Evolutionary conservation across 352 stramenopile genomes (phyloP).

Genomic region (Phytophthora citricola): DNA sequence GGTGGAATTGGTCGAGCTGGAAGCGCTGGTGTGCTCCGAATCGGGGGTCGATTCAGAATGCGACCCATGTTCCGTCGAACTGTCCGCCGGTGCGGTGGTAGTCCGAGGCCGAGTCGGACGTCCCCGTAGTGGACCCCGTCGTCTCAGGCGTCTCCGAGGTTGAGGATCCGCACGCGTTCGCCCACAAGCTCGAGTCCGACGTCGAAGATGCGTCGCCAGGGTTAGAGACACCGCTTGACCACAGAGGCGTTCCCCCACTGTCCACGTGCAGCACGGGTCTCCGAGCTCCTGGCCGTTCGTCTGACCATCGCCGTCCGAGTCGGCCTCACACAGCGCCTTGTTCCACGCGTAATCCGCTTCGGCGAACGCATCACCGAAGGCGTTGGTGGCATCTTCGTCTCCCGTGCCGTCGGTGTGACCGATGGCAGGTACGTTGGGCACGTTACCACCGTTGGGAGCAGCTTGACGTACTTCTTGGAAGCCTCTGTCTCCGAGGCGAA

Average conservation of each 20-base stretch:
- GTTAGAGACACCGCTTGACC: constrained; percentile 35
- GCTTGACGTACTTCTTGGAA: constrained; percentile 25
- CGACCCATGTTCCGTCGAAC: too few species aligned
- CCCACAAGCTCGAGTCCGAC: constrained; percentile 34
- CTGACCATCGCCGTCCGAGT: constrained; percentile 65
- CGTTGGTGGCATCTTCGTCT: constrained; percentile 28
- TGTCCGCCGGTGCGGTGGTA: not conserved
- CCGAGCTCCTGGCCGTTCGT: constrained; percentile 85
- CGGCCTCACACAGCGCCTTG: constrained; percentile 20
- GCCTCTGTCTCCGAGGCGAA: constrained; percentile 15
- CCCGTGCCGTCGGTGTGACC: constrained; percentile 40
- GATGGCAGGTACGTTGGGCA: constrained; percentile 32
- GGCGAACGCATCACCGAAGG: constrained; percentile 35
- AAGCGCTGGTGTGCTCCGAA: not conserved
- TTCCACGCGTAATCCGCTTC: constrained; percentile 3
- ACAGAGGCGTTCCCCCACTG: constrained; percentile 12
- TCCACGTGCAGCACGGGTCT: constrained; percentile 63
- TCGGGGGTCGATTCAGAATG: too few species aligned
- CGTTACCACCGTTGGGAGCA: constrained; percentile 49
- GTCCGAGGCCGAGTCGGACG: not conserved
- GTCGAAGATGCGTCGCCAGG: constrained; percentile 20
- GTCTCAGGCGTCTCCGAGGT: not conserved
- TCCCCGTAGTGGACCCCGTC: too few species aligned
- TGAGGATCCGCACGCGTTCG: constrained; percentile 6
- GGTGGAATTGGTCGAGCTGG: not conserved